Percentiles rank a stretch among this genome's conserved stretches.
These are phyloP conservation scores for Rostrohypoxylon terebratum DNA, from an alignment of 495 filamentous ascomycete genomes.

Conservation along the genomic window DNA sequence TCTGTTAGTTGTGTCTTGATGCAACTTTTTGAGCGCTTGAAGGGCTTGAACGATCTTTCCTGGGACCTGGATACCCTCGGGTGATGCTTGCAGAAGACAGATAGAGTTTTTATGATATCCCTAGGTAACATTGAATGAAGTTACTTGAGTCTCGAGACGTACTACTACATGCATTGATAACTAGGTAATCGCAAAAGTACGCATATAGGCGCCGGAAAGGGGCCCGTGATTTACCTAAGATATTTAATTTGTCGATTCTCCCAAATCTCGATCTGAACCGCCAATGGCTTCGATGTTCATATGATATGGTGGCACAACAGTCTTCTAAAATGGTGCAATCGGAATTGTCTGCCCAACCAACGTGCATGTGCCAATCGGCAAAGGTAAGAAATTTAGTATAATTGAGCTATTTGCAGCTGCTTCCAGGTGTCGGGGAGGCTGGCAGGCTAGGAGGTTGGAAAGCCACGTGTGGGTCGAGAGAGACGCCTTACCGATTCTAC, in stretches of 20 bases:
- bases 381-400: neutral
- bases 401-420: neutral
- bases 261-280: neutral
- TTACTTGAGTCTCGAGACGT: neutral
- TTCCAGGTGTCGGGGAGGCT: conserved; percentile 7
- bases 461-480: neutral
- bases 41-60: too few relatives aligned
- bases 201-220: neutral
- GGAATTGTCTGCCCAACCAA: neutral
- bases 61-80: neutral
- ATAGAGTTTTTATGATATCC: neutral
- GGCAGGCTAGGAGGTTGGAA: neutral
- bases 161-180: neutral
- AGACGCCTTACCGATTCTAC: neutral
- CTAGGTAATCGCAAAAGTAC: neutral
- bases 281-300: conserved; percentile 3
- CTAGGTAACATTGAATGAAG: neutral
- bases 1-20: conserved; percentile 1
- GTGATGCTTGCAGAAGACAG: neutral
- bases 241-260: conserved; percentile 2
- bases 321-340: conserved; percentile 36
- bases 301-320: conserved; percentile 22
- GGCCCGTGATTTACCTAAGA: neutral
- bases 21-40: neutral
- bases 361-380: neutral